Conservation (phyloP, 495 filamentous ascomycete species). For the Aspergillus nidulans region DNA sequence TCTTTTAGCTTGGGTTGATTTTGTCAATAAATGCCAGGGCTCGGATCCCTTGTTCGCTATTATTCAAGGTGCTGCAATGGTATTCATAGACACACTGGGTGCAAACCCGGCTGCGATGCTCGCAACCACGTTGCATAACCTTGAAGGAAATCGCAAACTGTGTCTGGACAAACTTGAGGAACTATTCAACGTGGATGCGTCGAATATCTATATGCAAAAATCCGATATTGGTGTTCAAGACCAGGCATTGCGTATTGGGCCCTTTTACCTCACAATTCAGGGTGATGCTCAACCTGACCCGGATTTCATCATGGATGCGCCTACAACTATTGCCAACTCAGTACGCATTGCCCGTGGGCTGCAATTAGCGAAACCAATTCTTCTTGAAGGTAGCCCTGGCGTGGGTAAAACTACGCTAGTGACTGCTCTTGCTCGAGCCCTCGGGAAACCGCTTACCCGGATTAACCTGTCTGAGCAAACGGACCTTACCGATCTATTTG, state of each 20-base stretch:
- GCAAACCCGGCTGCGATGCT: conserved; percentile 87
- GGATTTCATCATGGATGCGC: conserved; percentile 75
- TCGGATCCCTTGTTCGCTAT: conserved; percentile 55
- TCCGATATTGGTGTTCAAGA: conserved; percentile 47
- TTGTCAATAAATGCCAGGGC: conserved; percentile 64
- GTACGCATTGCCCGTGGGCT: conserved; percentile 89
- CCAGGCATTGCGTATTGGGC: conserved; percentile 57
- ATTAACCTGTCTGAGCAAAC: conserved; percentile 98
- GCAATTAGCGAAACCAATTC: conserved; percentile 81
- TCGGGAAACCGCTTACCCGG: conserved; percentile 75
- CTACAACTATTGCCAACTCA: conserved; percentile 82
- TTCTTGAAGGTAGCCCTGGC: conserved; percentile 92
- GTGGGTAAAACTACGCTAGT: conserved; percentile 96
- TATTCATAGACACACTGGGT: conserved; percentile 91
- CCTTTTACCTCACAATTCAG: conserved; percentile 61
- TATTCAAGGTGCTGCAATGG: conserved; percentile 86
- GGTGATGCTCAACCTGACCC: conserved; percentile 46
- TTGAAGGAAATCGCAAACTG: conserved; percentile 57
- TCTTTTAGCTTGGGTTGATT: conserved; percentile 87
- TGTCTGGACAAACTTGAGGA: conserved; percentile 70
- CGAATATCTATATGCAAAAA: conserved; percentile 55
- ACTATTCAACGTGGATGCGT: conserved; percentile 60
- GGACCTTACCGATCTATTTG: conserved; percentile 94
- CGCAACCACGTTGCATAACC: conserved; percentile 54
- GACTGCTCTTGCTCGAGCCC: conserved; percentile 70